Base-by-base conservation (phyloP, 2,329 filamentous ascomycete species). In the Dactylonectria macrodidyma region DNA sequence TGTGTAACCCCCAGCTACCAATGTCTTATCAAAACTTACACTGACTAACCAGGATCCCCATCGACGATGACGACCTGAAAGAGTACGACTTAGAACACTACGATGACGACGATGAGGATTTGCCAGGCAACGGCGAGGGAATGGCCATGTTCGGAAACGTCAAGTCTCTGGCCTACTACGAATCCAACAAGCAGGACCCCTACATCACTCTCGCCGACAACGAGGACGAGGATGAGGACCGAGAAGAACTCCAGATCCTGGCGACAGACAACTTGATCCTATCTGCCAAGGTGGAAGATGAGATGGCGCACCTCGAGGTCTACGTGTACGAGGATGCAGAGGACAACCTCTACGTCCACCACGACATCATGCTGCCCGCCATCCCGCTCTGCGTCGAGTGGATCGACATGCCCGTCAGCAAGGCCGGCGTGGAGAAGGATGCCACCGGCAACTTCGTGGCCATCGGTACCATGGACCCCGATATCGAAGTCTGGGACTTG, bases 301-400 rank as follows among this genome's bases (percentile, higher is more conserved):
- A 99, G 80, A 91, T 99, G 68, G 95, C 96, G 19, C 95, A 98
- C 81, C 87, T 99, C 30, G 96, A 99, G 81, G 93, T 98, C 22
- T 98, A 98, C 78, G 95, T 99, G 33, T 99, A 98, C 83, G 96
- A 99, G 81, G 96, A 98, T 76, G 90, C 90, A 69, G 93, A 92
- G 51, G 96, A 98, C 83, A 99, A 99, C 80, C 91, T 99, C 68
- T 99, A 99, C 81, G 95, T 99, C 26, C 96, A 99, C 84, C 96
- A 99, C 88, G 96, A 99, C 82, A 97, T 99, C 76, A 98, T 99
- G 95, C 89, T 99, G 63, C 96, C 96, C 36, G 95, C 95, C 26
- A 97, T 99, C 78, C 96, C 96, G 11, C 90, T 99, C 7, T 96
- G 94, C 77, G 89, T 98, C 47, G 96, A 99, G 84, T 99, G 96